phyloP scores from a whole-genome alignment of 2,329 filamentous ascomycete species.

The Talaromyces islandicus region DNA sequence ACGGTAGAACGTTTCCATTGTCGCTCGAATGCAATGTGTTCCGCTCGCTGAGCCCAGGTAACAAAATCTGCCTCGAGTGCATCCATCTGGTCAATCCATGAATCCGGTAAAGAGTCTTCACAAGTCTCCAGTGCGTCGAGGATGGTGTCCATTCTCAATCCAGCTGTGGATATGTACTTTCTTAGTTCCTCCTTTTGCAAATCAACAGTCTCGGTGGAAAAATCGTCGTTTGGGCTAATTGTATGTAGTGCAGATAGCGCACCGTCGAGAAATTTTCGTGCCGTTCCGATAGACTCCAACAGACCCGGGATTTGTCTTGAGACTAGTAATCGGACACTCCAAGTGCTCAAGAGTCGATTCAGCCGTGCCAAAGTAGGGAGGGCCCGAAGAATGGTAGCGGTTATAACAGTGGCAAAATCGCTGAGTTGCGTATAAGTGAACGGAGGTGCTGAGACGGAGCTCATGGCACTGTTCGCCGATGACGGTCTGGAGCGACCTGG shows the following conservation, averaged over 20 bases:
- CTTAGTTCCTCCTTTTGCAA: conserved; percentile 53
- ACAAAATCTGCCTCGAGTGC: conserved; percentile 69
- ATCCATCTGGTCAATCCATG: conserved; percentile 86
- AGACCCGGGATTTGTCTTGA: conserved; percentile 67
- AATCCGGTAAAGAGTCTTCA: conserved; percentile 75
- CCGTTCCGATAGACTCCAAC: conserved; percentile 54
- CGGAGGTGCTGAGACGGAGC: conserved; percentile 32
- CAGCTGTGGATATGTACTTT: conserved; percentile 63
- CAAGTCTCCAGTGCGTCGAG: conserved; percentile 80
- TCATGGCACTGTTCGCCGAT: conserved; percentile 36
- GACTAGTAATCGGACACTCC: conserved; percentile 71
- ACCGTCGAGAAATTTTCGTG: conserved; percentile 27
- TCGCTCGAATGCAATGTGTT: conserved; percentile 64
- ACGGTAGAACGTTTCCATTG: conserved; percentile 40
- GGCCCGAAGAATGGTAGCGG: conserved; percentile 83
- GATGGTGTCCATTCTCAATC: conserved; percentile 72
- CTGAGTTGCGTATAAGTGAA: conserved; percentile 65
- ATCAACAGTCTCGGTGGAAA: conserved; percentile 35
- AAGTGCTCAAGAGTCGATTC: conserved; percentile 65
- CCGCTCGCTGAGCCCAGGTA: conserved; percentile 73
- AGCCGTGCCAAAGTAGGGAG: conserved; percentile 75
- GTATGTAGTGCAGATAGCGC: conserved; percentile 26
- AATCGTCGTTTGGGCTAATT: conserved; percentile 19
- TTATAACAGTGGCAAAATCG: conserved; percentile 84
- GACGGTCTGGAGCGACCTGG: conserved; percentile 53